Evolutionary conservation across 805 yeast species (phyloP).

Genomic region (Wilhelminamyces savonicus): DNA sequence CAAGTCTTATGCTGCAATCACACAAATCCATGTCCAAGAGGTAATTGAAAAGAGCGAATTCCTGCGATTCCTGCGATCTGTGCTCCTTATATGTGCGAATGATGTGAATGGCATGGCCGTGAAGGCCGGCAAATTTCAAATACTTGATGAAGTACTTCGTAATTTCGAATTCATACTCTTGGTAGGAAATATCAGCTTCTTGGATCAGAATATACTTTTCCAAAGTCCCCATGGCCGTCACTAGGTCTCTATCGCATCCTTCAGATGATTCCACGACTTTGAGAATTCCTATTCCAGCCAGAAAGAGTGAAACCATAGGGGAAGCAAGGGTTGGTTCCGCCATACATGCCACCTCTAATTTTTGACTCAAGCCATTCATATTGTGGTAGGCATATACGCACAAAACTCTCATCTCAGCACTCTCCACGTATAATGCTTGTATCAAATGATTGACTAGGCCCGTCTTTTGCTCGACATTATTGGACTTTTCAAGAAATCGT

Average conservation of each 20-base stretch:
- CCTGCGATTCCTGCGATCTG: constrained; percentile 2
- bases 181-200: background rate
- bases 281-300: constrained; percentile 17
- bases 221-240: too few relatives aligned
- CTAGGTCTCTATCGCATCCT: constrained; percentile 15
- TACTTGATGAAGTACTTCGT: constrained; percentile 12
- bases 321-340: constrained; percentile 1
- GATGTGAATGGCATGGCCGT: constrained; percentile 13
- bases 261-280: constrained; percentile 13
- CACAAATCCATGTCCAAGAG: constrained; percentile 9
- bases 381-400: constrained; percentile 15
- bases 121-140: constrained; percentile 21
- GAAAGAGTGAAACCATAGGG: constrained; percentile 5
- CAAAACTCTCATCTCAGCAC: constrained; percentile 6
- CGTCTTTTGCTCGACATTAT: constrained; percentile 9
- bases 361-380: constrained; percentile 9
- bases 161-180: constrained; percentile 23
- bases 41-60: constrained; percentile 1
- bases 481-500: constrained; percentile 9
- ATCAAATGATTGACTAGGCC: constrained; percentile 11
- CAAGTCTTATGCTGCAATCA: constrained; percentile 3
- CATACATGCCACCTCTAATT: constrained; percentile 4
- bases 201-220: constrained; percentile 9
- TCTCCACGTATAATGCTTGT: constrained; percentile 6
- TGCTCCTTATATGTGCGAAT: constrained; percentile 14